These are phyloP conservation scores for Asterella californica DNA, from an alignment of 225 moss, liverwort and hornwort genomes.

Conservation along the genomic window DNA sequence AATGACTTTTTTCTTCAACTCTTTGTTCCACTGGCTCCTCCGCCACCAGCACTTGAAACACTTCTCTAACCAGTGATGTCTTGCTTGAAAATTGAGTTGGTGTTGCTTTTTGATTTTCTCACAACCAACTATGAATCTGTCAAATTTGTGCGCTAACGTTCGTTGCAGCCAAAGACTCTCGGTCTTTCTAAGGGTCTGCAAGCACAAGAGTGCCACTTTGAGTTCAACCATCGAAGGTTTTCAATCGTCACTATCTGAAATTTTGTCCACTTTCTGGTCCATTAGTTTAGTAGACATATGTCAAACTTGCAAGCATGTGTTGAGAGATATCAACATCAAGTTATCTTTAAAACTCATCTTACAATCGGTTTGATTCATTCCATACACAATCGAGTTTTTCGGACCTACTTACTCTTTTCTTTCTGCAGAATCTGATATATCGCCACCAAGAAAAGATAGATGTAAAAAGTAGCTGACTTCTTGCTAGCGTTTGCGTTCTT, in stretches of 20 bases:
- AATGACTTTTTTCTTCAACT: constrained; percentile 42
- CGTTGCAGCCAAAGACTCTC: constrained; percentile 56
- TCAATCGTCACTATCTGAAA: no score
- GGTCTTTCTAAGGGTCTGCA: constrained; percentile 61
- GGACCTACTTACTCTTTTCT: constrained; percentile 46
- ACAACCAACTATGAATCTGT: constrained; percentile 53
- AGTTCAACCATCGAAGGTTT: no score
- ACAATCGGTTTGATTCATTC: neutral
- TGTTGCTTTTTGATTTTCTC: constrained; percentile 42
- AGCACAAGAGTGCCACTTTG: neutral
- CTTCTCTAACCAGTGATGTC: constrained; percentile 47
- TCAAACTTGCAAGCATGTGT: neutral
- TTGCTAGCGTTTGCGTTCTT: constrained; percentile 64
- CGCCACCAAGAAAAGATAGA: constrained; percentile 67
- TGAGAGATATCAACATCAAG: neutral
- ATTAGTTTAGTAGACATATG: neutral
- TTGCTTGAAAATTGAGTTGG: constrained; percentile 44
- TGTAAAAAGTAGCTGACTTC: constrained; percentile 47
- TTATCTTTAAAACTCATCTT: neutral
- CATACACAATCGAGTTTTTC: neutral
- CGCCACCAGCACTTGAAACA: constrained; percentile 63
- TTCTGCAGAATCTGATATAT: constrained; percentile 47
- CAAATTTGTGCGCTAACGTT: constrained; percentile 49
- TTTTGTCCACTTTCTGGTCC: neutral
- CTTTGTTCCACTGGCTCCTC: constrained; percentile 42